phyloP scores from a whole-genome alignment of 805 yeast genomes.

The Saccharomycopsis sp. region DNA sequence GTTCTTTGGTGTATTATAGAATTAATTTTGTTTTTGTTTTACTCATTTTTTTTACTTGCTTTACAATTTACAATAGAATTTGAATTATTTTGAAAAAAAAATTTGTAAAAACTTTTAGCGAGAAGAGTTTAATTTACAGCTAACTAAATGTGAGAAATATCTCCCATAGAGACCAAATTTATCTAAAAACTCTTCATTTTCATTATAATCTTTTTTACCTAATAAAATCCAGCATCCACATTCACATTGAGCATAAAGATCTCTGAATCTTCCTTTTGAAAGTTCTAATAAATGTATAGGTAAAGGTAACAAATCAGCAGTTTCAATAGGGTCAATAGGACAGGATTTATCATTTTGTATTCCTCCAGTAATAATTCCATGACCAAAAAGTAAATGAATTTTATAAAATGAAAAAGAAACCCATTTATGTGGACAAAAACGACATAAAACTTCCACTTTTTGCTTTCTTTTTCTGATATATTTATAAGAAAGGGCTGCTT shows the following conservation, averaged over 20 bases:
- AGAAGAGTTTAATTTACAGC: too few relatives aligned
- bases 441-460: conserved; percentile 7
- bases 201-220: conserved; percentile 5
- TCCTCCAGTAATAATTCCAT: conserved; percentile 10
- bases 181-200: conserved; percentile 2
- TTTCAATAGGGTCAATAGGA: too few relatives aligned
- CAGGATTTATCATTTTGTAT: background rate
- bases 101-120: too few relatives aligned
- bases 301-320: conserved; percentile 2
- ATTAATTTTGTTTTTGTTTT: too few relatives aligned
- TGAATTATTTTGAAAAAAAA: background rate
- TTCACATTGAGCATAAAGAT: conserved; percentile 8
- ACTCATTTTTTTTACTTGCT: background rate
- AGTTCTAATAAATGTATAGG: conserved; percentile 1
- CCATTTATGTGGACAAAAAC: conserved; percentile 15
- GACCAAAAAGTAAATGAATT: conserved; percentile 18
- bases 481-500: too few relatives aligned
- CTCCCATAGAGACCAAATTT: conserved; percentile 12
- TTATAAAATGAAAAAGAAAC: conserved; percentile 19
- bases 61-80: too few relatives aligned
- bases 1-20: too few relatives aligned
- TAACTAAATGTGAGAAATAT: conserved; percentile 9
- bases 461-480: too few relatives aligned
- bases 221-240: conserved; percentile 13
- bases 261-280: conserved; percentile 1